A percentile compares a stretch with the other conserved stretches of the same genome.
These are phyloP conservation scores for Tolypocladium amazonense DNA, from an alignment of 2,329 filamentous ascomycete genomes.

Conservation along the genomic window DNA sequence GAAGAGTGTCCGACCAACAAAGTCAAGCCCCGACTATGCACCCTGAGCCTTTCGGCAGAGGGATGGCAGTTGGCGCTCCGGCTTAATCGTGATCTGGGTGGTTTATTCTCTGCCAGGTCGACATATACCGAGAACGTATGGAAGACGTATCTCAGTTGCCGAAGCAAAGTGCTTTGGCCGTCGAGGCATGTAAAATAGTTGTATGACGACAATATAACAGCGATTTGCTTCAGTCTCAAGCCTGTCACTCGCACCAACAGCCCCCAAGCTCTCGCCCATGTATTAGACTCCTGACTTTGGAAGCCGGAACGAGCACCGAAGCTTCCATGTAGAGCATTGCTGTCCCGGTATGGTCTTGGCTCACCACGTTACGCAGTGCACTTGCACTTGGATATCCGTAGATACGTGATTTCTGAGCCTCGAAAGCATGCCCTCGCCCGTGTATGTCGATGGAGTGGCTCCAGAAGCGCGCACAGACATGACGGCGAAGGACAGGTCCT, in stretches of 20 bases:
- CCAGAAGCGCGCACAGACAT: background rate
- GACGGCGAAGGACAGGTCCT: background rate
- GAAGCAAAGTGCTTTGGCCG: conserved; percentile 39
- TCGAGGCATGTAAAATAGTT: conserved; percentile 34
- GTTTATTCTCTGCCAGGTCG: conserved; percentile 64
- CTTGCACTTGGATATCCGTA: background rate
- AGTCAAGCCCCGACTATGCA: conserved; percentile 95
- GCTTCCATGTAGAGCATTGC: background rate
- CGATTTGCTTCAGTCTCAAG: background rate
- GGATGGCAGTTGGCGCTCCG: conserved; percentile 88
- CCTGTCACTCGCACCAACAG: no score
- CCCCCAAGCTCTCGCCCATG: background rate
- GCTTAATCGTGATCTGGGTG: conserved; percentile 85
- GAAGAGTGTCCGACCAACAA: conserved; percentile 67
- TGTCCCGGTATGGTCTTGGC: background rate
- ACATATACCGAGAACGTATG: conserved; percentile 76
- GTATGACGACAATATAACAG: background rate
- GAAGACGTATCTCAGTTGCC: conserved; percentile 52
- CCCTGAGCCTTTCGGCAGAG: conserved; percentile 63
- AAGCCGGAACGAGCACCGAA: background rate
- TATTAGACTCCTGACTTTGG: background rate
- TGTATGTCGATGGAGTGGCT: background rate
- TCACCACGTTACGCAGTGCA: background rate
- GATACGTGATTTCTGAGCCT: background rate
- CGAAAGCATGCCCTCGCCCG: background rate